phyloP scores from a whole-genome alignment of 1,284 basidiomycete species.

The Trametes hirsuta region DNA sequence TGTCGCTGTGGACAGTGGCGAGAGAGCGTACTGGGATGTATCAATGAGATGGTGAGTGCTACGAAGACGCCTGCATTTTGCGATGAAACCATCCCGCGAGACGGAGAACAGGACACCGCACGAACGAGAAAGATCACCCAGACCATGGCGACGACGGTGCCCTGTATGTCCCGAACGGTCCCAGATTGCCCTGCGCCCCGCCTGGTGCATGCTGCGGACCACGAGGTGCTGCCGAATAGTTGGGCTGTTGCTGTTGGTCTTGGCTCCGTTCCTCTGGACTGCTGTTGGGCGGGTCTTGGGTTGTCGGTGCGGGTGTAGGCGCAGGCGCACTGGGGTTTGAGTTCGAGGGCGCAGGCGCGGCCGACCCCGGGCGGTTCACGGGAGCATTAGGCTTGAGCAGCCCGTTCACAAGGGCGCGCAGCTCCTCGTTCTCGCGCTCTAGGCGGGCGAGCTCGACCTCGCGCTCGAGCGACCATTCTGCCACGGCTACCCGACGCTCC shows the following conservation, averaged over 20 bases:
- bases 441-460: conserved; percentile 86
- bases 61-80: neutral
- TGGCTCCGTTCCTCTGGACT: conserved; percentile 2
- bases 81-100: too few relatives aligned
- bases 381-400: conserved; percentile 10
- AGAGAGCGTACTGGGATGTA: neutral
- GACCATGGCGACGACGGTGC: conserved; percentile 2
- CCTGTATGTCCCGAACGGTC: conserved; percentile 50
- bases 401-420: conserved; percentile 68
- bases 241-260: conserved; percentile 18
- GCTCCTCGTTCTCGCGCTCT: conserved; percentile 83
- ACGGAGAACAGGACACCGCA: neutral
- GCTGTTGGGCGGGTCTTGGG: conserved; percentile 4
- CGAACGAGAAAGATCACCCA: neutral
- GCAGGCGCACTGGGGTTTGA: neutral
- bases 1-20: too few relatives aligned
- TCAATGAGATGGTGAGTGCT: neutral
- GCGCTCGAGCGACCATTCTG: conserved; percentile 81
- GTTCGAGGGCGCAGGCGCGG: neutral
- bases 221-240: conserved; percentile 9
- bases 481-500: conserved; percentile 37
- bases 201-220: conserved; percentile 39
- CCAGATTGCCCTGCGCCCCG: conserved; percentile 46
- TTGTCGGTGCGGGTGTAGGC: neutral
- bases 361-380: neutral